Conservation (phyloP, 1,284 basidiomycete species). For the Fomitopsis betulina region DNA sequence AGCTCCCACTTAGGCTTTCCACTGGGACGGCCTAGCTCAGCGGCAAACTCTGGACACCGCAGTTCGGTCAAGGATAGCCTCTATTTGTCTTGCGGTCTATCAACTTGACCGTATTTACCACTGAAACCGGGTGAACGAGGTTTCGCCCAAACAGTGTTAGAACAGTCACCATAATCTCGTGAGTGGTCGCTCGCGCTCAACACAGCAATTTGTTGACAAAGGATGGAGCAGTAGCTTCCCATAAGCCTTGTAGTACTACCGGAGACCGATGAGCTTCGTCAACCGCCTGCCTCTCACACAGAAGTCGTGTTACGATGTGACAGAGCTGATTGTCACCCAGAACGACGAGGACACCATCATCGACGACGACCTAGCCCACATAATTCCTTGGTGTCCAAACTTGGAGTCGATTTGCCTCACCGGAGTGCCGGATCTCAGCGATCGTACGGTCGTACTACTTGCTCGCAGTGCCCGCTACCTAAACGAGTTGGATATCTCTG, state of each 20-base stretch:
- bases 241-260: not conserved
- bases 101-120: too few species aligned
- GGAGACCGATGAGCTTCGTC: slow-evolving; percentile 21
- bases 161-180: too few species aligned
- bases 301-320: slow-evolving; percentile 50
- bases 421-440: slow-evolving; percentile 62
- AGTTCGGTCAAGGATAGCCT: too few species aligned
- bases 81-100: too few species aligned
- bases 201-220: too few species aligned
- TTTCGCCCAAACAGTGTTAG: too few species aligned
- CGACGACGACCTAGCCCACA: slow-evolving; percentile 59
- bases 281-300: slow-evolving; percentile 30
- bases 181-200: too few species aligned
- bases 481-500: slow-evolving; percentile 74
- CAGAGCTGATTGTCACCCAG: slow-evolving; percentile 46
- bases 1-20: too few species aligned
- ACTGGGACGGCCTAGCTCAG: too few species aligned
- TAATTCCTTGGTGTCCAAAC: slow-evolving; percentile 62
- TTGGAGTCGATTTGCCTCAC: slow-evolving; percentile 74
- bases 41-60: too few species aligned
- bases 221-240: too few species aligned
- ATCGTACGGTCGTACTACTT: slow-evolving; percentile 62
- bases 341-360: slow-evolving; percentile 36
- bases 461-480: slow-evolving; percentile 65
- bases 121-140: too few species aligned